Evolutionary conservation across 495 filamentous ascomycete genomes (phyloP).

Genomic region (Aspergillus indologenus): DNA sequence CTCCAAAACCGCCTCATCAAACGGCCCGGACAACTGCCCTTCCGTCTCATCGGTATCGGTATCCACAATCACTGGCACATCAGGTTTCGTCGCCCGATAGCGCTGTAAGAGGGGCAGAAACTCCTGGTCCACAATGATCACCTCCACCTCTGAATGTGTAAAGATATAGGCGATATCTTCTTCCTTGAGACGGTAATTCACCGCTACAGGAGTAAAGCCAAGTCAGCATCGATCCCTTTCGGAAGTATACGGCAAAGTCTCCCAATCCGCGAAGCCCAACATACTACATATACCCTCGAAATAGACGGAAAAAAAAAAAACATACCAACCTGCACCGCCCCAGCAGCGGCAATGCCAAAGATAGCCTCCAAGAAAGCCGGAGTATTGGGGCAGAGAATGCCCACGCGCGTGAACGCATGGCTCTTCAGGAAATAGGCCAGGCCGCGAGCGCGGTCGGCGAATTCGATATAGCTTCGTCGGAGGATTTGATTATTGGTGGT

Average conservation of each 20-base stretch:
- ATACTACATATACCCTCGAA: too few species aligned
- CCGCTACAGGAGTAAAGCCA: constrained; percentile 40
- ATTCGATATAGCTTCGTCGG: constrained; percentile 71
- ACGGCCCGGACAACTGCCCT: constrained; percentile 72
- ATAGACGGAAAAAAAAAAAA: neutral
- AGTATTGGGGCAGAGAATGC: constrained; percentile 86
- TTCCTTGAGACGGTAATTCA: constrained; percentile 87
- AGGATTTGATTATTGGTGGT: constrained; percentile 75
- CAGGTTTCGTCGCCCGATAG: constrained; percentile 56
- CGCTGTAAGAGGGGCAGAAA: constrained; percentile 64
- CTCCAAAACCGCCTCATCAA: constrained; percentile 79
- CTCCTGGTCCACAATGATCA: constrained; percentile 85
- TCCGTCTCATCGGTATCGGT: constrained; percentile 77
- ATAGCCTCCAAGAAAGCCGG: constrained; percentile 89
- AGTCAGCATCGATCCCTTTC: neutral
- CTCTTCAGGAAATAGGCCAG: constrained; percentile 82
- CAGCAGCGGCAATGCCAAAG: constrained; percentile 84
- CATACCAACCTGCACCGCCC: constrained; percentile 69
- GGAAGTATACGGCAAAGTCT: neutral
- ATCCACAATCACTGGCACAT: constrained; percentile 72
- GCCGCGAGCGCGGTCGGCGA: constrained; percentile 80
- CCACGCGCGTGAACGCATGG: constrained; percentile 64
- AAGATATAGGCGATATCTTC: constrained; percentile 93
- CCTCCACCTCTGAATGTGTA: constrained; percentile 75
- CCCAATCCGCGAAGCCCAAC: too few species aligned